Evolutionary conservation across 2,329 filamentous ascomycete genomes (phyloP), one percentile per base, ranked within the genome.

Genomic region (Microcera coccophila): DNA sequence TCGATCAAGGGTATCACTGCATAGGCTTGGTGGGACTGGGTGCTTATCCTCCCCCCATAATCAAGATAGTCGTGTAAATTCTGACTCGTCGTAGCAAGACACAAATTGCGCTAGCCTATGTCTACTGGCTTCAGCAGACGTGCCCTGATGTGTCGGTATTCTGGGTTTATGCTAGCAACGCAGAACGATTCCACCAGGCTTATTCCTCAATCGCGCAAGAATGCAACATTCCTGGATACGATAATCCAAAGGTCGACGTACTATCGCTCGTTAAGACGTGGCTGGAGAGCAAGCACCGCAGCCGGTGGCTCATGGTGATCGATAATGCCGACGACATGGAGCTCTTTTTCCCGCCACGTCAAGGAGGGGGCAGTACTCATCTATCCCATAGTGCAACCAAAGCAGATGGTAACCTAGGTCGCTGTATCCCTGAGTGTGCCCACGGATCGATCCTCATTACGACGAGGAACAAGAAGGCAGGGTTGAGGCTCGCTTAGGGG

Each of bases 391-490:
- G 41, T 58, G 55, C 39, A 65, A 41, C 45, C 24, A 33, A 43
- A 12, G 11, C 29, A 14, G 17, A 41, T n/a, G 39, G 20, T 2
- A 38, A 38, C 3, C 8, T 20, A 9, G n/a, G 16, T 3, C 17
- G 35, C 11, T 49, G 15, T 24, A 44, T 68, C 3, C 66, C 65
- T 2, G 18, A 46, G 21, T 62, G 53, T 22, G 44, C 57, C 2
- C 39, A 58, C 21, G 63, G 63, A 3, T 38, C 47, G 8, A 59
- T 60, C n/a, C 11, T 69, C 2, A 60, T 69, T 36, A 70, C 66
- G 4, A 66, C 61, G 5, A 57, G 64, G 8, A 55, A 57, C 16
- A 50, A 48, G 33, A 54, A 61, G 33, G 49, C 59, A 2, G 65
- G 62, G 2, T 19, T 52, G 10, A 50, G 46, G 19, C 50, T 62